Base-by-base conservation (phyloP, 371 early-diverging fungal genomes). In the Saksenaea oblongispora region DNA sequence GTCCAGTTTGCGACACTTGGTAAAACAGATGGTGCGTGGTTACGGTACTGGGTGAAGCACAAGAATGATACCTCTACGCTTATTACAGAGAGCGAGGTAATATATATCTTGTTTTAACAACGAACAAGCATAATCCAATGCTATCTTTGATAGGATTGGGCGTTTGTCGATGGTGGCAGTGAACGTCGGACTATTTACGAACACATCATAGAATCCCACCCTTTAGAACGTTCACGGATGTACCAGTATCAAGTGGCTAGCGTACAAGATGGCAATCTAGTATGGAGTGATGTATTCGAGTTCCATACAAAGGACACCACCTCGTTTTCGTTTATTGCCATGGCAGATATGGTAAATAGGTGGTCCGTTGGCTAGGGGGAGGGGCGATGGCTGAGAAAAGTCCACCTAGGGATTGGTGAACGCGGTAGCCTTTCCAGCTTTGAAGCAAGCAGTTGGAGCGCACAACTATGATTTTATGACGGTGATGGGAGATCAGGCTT, bases 401-500 rank as follows among this genome's bases (percentile, higher is more conserved):
- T n/a, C n/a, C n/a, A n/a, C 18, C 17, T 56, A 73, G 73, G 76
- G 74, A n/a, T 35, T 73, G 13, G 69, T 62, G 5, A 76, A 76
- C 59, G 69, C 71, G 0, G 74, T 71, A 8, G 63, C 74, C 0
- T 58, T 71, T 64, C 71, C 69, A 5, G 11, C 57, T 2, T 37
- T 73, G 28, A 65, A 65, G 26, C 24, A 60, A 1, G 34, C 71
- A 15, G 76, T 65, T 5, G 39, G 17, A 0, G 34, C 61, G 9
- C 71, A 73, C 24, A 59, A 68, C 1, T 73, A 68, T 51, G 76
- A 76, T 27, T 76, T 76, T 34, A 14, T 76, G n/a, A 66, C 76
- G n/a, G 53, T 73, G 11, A 59, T 73, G 62, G 76, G 76, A 27
- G 60, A 60, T 27, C 63, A 69, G 59, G 71, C 67, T 1, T 71